Evolutionary conservation across 306 rosid species (phyloP), one percentile per base, ranked within the genome.

Genomic region (Prunus armeniaca): DNA sequence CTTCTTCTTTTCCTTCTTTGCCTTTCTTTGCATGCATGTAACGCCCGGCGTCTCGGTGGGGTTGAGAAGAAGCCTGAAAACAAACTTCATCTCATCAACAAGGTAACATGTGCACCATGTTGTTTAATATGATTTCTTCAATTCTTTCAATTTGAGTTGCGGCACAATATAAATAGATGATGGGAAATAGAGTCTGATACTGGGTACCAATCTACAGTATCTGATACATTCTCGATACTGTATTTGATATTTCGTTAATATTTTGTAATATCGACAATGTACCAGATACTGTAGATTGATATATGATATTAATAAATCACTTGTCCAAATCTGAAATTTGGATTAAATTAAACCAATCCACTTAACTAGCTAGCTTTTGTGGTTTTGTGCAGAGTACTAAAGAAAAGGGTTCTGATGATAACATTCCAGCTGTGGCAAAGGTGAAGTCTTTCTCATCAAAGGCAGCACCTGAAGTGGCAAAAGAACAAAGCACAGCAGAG

Each of bases 1-100:
- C 60, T 57, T 68, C 72, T 88, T 46, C 38, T 82, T 45, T 82
- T 90, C 77, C 67, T 86, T 72, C 81, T 88, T 80, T 87, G 84
- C 81, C 56, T 90, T 76, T 87, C 89, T 34, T 81, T 87, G 84
- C 89, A 88, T 81, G 91, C 92, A 86, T 88, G 92, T 76, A 41
- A 80, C 72, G 92, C 92, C 32, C 78, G 88, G 62, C 83, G 50
- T 74, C 75, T 80, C 14, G 43, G 25, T 32, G 77, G 45, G 38
- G 41, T 65, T 54, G 51, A 55, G 17, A 55, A 69, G 73, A 49
- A 69, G 68, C 56, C 78, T 22, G 73, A 76, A 51, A 68, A 83
- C 69, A 80, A 82, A 68, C 79, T 46, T 24, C 66, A 61, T 64
- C 75, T 82, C 55, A 67, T 73, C 49, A 41, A 54, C 19, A 81